Percentiles rank a stretch among this genome's conserved stretches.
phyloP scores from a whole-genome alignment of 2,329 filamentous ascomycete species.

The Purpureocillium takamizusanense region DNA sequence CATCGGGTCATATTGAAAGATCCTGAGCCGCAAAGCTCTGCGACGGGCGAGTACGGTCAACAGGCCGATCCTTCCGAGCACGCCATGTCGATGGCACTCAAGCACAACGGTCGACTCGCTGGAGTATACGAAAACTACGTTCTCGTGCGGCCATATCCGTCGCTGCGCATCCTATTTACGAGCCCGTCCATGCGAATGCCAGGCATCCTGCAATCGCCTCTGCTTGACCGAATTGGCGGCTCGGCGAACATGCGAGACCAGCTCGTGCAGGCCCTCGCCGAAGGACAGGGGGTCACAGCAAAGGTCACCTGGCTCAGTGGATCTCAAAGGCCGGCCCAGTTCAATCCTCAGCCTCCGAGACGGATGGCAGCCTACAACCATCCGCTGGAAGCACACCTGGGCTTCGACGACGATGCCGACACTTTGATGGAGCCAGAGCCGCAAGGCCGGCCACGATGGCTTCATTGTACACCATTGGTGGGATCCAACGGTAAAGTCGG shows the following conservation, averaged over 20 bases:
- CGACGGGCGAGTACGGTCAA: not conserved
- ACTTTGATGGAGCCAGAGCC: slow-evolving; percentile 5
- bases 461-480: slow-evolving; percentile 65
- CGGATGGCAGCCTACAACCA: slow-evolving; percentile 6
- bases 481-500: slow-evolving; percentile 58
- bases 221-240: slow-evolving; percentile 45
- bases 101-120: slow-evolving; percentile 16
- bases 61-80: not conserved
- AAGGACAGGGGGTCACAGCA: slow-evolving; percentile 63
- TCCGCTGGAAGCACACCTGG: slow-evolving; percentile 46
- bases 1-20: slow-evolving; percentile 9
- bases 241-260: slow-evolving; percentile 36
- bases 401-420: slow-evolving; percentile 6
- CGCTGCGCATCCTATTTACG: slow-evolving; percentile 58
- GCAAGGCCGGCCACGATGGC: slow-evolving; percentile 59
- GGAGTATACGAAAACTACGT: slow-evolving; percentile 45
- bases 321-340: slow-evolving; percentile 1
- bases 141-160: slow-evolving; percentile 57
- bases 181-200: slow-evolving; percentile 59
- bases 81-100: slow-evolving; percentile 2
- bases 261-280: slow-evolving; percentile 49
- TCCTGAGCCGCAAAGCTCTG: slow-evolving; percentile 2
- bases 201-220: slow-evolving; percentile 54
- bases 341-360: slow-evolving; percentile 1
- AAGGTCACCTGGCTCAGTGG: slow-evolving; percentile 38